Evolutionary conservation across 2,329 filamentous ascomycete species (phyloP).

Genomic region (Hypoxylon sp.): DNA sequence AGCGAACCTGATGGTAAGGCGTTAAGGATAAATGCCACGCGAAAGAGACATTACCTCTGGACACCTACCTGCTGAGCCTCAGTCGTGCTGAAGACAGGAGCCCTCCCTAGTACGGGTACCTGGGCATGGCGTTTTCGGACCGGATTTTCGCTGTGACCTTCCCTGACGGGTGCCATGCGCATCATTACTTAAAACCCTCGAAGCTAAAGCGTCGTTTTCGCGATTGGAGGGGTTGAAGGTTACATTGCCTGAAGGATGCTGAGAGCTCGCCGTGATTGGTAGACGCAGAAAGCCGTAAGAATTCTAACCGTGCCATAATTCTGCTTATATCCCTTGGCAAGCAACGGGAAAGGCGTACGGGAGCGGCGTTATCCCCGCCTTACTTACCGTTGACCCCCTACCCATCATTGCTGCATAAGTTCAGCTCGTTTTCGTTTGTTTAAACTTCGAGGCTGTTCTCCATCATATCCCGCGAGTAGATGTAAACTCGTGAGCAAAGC

Average conservation of each 20-base stretch:
- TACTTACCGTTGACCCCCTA: background rate
- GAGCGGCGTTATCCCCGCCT: background rate
- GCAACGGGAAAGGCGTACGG: background rate
- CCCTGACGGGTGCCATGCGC: slow-evolving; percentile 10
- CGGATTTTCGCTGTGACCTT: slow-evolving; percentile 19
- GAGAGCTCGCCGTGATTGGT: slow-evolving; percentile 11
- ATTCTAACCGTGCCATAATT: slow-evolving; percentile 3
- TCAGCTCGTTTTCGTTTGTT: background rate
- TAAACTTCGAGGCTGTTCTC: background rate
- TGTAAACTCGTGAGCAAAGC: background rate
- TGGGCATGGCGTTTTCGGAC: slow-evolving; percentile 13
- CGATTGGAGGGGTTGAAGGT: slow-evolving; percentile 15
- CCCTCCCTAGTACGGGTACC: no score
- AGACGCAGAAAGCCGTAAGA: slow-evolving; percentile 6
- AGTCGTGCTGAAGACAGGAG: slow-evolving; percentile 10
- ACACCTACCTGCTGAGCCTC: slow-evolving; percentile 10
- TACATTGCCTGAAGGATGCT: slow-evolving; percentile 15
- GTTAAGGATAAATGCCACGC: background rate
- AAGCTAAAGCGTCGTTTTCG: background rate
- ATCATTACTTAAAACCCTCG: background rate
- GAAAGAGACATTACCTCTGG: slow-evolving; percentile 1
- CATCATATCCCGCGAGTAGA: background rate
- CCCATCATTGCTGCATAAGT: background rate
- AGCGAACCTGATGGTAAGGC: slow-evolving; percentile 19
- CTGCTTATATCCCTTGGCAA: slow-evolving; percentile 4